A percentile compares a stretch with the other conserved stretches of the same genome.
Conservation (phyloP, 371 early-diverging fungal species). For the Zopfochytrium polystomum region DNA sequence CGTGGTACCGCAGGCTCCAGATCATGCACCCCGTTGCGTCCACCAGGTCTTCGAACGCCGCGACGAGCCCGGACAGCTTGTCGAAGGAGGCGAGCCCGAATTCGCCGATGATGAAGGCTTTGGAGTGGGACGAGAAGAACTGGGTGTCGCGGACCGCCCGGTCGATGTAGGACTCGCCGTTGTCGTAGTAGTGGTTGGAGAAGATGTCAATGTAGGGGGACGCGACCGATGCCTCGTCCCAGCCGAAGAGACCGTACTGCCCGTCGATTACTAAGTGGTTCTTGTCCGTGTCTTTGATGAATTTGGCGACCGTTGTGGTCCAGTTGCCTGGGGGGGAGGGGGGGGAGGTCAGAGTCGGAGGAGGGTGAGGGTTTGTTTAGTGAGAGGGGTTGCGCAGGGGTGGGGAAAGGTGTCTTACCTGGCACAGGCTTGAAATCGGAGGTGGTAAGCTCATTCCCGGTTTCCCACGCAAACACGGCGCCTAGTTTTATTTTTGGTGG, state of each 20-base stretch:
- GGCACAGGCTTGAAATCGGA: too few relatives aligned
- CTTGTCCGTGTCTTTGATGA: slow-evolving; percentile 28
- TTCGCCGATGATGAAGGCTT: too few relatives aligned
- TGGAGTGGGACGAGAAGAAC: background rate
- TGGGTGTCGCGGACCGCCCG: too few relatives aligned
- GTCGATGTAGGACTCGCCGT: background rate
- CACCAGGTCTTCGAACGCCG: too few relatives aligned
- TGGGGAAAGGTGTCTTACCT: too few relatives aligned
- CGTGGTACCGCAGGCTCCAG: too few relatives aligned
- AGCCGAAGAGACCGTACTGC: background rate
- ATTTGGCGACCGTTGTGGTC: slow-evolving; percentile 31
- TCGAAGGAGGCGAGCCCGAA: background rate
- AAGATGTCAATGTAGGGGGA: background rate
- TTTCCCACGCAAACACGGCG: too few relatives aligned
- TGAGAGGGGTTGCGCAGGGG: slow-evolving; percentile 23
- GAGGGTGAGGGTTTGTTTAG: slow-evolving; percentile 24
- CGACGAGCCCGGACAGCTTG: too few relatives aligned
- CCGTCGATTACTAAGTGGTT: slow-evolving; percentile 44
- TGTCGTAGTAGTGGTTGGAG: too few relatives aligned
- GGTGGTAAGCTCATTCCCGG: too few relatives aligned
- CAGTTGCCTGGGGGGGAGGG: slow-evolving; percentile 25
- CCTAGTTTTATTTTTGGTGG: too few relatives aligned
- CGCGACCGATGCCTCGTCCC: background rate
- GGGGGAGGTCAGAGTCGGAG: slow-evolving; percentile 7
- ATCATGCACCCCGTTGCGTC: background rate